Evolutionary conservation across 2,329 filamentous ascomycete genomes (phyloP).

Genomic region (Aaosphaeria arxii): DNA sequence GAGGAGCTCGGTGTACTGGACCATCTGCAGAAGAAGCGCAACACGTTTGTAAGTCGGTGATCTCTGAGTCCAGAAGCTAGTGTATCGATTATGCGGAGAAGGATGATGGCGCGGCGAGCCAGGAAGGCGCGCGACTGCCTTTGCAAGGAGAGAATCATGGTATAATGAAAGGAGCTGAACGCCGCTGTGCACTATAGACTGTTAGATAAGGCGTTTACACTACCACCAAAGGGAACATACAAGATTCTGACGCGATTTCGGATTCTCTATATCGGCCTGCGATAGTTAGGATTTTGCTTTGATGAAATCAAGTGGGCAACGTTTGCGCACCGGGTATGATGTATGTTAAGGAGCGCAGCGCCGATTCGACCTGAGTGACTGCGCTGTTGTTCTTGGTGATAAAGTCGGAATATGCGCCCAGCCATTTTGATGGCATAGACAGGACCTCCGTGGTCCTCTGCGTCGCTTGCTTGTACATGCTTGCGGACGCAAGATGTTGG

Average conservation of each 20-base stretch:
- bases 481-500: constrained; percentile 14
- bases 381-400: constrained; percentile 93
- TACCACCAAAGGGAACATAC: constrained; percentile 39
- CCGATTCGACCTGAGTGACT: constrained; percentile 92
- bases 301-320: neutral
- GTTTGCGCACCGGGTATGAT: constrained; percentile 73
- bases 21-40: constrained; percentile 79
- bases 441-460: constrained; percentile 47
- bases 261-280: constrained; percentile 81
- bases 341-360: constrained; percentile 87
- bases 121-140: constrained; percentile 56
- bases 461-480: constrained; percentile 38
- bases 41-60: constrained; percentile 74
- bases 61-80: constrained; percentile 59
- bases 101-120: constrained; percentile 51
- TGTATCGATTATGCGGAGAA: constrained; percentile 61
- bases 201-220: constrained; percentile 8
- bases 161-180: constrained; percentile 90
- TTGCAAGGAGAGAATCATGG: constrained; percentile 81
- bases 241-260: constrained; percentile 89
- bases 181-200: constrained; percentile 66
- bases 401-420: constrained; percentile 78
- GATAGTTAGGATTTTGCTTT: constrained; percentile 13
- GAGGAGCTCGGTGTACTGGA: constrained; percentile 92
- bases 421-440: constrained; percentile 62